These are phyloP conservation scores for Pseudocercospora fuligena DNA, from an alignment of 2,329 filamentous ascomycete species.

Conservation along the genomic window DNA sequence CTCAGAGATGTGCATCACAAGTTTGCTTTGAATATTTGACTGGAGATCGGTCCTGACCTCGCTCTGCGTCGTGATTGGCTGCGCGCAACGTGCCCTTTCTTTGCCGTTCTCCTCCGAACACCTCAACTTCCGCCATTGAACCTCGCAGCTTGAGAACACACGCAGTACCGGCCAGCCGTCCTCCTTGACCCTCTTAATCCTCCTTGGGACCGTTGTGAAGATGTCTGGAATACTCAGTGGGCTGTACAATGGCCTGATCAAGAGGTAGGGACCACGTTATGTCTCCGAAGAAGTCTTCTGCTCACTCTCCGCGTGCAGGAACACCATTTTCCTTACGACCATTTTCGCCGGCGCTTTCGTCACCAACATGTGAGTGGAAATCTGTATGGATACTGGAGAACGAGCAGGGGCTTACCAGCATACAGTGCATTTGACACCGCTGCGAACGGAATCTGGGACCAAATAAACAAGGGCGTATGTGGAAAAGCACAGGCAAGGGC, in stretches of 20 bases:
- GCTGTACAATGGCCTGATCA: slow-evolving; percentile 58
- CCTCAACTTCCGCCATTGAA: slow-evolving; percentile 10
- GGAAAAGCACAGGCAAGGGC: background rate
- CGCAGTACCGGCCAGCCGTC: slow-evolving; percentile 11
- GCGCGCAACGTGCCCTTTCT: background rate
- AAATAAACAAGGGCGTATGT: slow-evolving; percentile 88
- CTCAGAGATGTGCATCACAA: background rate
- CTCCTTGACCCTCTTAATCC: background rate
- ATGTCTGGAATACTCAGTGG: slow-evolving; percentile 65
- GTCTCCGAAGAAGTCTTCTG: slow-evolving; percentile 43
- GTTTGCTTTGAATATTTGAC: background rate
- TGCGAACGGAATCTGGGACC: slow-evolving; percentile 89
- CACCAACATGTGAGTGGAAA: slow-evolving; percentile 78
- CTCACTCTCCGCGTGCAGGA: slow-evolving; percentile 72
- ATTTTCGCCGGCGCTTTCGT: slow-evolving; percentile 89
- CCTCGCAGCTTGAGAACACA: background rate
- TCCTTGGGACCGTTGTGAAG: slow-evolving; percentile 24
- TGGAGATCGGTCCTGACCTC: slow-evolving; percentile 6
- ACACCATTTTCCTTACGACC: slow-evolving; percentile 82
- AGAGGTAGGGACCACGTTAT: slow-evolving; percentile 55
- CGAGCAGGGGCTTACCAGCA: slow-evolving; percentile 24
- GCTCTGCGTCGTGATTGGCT: slow-evolving; percentile 14
- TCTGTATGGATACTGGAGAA: slow-evolving; percentile 5
- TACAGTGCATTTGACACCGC: slow-evolving; percentile 78
- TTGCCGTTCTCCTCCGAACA: slow-evolving; percentile 6